Evolutionary conservation across 768 basidiomycete genomes (phyloP).

Genomic region (Leccinum obscurum): DNA sequence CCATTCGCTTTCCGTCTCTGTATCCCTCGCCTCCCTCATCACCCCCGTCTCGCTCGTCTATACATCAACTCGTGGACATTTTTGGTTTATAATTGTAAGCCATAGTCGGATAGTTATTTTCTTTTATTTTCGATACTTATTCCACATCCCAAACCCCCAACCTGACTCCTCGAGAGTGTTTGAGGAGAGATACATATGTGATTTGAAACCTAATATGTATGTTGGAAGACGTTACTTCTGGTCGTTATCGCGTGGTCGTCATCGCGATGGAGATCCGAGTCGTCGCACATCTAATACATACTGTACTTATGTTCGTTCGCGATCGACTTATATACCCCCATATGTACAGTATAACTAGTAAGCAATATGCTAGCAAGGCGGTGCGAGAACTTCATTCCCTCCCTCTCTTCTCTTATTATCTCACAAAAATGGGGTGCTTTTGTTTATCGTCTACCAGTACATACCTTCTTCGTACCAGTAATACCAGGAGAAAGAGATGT

Average conservation of each 20-base stretch:
- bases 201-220: background rate
- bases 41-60: background rate
- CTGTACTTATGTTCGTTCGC: background rate
- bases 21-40: background rate
- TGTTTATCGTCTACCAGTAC: background rate
- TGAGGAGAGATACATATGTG: background rate
- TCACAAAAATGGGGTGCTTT: background rate
- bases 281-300: background rate
- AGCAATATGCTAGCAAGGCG: background rate
- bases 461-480: background rate
- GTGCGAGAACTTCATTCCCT: background rate
- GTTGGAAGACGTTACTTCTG: background rate
- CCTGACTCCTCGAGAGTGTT: background rate
- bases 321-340: background rate
- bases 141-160: background rate
- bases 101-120: background rate
- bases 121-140: background rate
- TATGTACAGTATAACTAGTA: background rate
- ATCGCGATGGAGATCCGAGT: background rate
- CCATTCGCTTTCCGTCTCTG: background rate
- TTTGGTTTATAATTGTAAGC: background rate
- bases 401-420: background rate
- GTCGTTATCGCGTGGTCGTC: background rate
- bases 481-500: background rate
- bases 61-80: background rate